These are phyloP conservation scores for Nicotiana otophora DNA, from an alignment of 257 asterid species.

Conservation along the genomic window DNA sequence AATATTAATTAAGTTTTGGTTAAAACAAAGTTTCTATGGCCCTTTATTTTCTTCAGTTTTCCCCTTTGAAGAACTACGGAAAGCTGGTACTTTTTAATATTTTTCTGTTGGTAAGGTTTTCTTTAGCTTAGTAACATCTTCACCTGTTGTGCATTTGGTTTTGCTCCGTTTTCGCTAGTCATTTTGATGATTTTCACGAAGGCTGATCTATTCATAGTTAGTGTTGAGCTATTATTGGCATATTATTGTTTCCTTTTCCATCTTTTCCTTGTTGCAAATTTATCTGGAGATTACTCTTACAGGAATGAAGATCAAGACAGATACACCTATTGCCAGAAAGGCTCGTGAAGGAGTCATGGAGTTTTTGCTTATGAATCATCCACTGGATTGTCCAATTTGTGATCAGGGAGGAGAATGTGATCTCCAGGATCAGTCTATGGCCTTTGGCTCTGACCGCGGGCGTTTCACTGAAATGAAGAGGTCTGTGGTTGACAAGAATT, in stretches of 20 bases:
- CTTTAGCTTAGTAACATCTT: not conserved
- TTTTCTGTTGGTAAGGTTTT: not conserved
- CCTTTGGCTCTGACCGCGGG: conserved; percentile 95
- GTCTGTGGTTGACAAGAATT: conserved; percentile 95
- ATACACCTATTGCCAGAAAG: conserved; percentile 90
- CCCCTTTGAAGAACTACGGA: not conserved
- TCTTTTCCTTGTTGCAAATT: not conserved
- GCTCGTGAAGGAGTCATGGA: conserved; percentile 99
- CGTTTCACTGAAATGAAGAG: conserved; percentile 92
- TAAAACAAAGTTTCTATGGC: not conserved
- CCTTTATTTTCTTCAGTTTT: not conserved
- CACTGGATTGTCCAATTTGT: conserved; percentile 95
- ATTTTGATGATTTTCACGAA: not conserved
- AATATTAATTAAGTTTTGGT: not conserved
- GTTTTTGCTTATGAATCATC: conserved; percentile 93
- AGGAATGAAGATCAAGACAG: conserved; percentile 98
- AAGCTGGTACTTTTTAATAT: not conserved
- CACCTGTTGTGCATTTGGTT: not conserved
- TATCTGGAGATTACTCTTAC: conserved; percentile 4
- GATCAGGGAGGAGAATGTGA: conserved; percentile 99
- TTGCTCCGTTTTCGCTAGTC: not conserved
- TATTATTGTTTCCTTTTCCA: not conserved
- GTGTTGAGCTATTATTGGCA: not conserved
- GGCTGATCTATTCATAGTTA: not conserved
- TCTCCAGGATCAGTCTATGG: conserved; percentile 97